Percentiles rank a stretch among this genome's conserved stretches.
phyloP scores from a whole-genome alignment of 768 basidiomycete genomes.

The Xerocomellus intermedius region DNA sequence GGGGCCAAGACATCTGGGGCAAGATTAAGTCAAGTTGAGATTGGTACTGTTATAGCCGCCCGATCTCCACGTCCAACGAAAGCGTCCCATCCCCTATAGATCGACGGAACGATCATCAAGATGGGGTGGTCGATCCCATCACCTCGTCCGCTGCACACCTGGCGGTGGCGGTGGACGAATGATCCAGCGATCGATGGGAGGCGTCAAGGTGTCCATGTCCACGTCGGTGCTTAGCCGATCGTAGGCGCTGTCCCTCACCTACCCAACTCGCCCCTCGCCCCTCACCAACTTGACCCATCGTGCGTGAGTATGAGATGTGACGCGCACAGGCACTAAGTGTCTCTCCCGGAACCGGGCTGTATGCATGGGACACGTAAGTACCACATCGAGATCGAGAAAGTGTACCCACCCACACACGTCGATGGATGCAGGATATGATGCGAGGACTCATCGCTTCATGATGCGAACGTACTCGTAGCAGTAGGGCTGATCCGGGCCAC shows the following conservation, averaged over 20 bases:
- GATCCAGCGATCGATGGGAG: not conserved
- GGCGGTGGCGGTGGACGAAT: not conserved
- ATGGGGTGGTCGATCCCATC: not conserved
- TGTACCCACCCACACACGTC: not conserved
- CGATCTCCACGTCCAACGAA: not conserved
- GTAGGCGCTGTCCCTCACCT: not conserved
- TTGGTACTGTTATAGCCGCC: not conserved
- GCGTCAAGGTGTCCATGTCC: not conserved
- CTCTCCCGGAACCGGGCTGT: not conserved
- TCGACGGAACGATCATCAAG: not conserved
- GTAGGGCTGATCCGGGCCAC: not conserved
- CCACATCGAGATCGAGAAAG: too few relatives aligned
- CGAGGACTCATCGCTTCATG: not conserved
- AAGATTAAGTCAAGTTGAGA: too few relatives aligned
- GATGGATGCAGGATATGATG: not conserved
- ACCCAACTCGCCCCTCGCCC: not conserved
- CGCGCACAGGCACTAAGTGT: not conserved
- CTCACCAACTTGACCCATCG: not conserved
- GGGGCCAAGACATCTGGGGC: too few relatives aligned
- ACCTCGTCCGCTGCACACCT: not conserved
- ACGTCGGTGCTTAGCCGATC: not conserved
- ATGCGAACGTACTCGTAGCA: not conserved
- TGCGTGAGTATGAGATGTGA: not conserved
- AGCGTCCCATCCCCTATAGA: not conserved
- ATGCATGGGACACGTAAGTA: not conserved